phyloP scores from a whole-genome alignment of 2,329 filamentous ascomycete species.

The Fusarium temperatum region DNA sequence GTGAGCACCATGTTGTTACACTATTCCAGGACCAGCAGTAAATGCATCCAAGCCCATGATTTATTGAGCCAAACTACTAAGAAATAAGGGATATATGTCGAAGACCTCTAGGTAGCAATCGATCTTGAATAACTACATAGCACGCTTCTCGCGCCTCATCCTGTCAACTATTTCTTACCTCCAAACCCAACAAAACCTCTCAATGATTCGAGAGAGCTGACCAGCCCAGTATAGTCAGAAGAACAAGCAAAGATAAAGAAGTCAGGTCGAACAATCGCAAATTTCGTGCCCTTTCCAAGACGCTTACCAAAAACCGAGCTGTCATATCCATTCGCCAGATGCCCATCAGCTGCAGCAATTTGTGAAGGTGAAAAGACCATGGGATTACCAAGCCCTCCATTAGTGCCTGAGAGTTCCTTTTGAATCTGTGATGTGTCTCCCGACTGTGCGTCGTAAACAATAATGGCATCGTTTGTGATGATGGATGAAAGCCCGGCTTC shows the following conservation, averaged over 20 bases:
- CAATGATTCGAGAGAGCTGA: neutral
- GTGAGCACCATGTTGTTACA: no score
- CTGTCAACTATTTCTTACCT: neutral
- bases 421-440: fast-evolving
- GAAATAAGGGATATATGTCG: fast-evolving
- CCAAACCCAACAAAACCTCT: neutral
- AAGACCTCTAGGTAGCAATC: neutral
- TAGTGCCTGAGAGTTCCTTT: fast-evolving
- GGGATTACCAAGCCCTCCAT: neutral
- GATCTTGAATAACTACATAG: fast-evolving
- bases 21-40: fast-evolving
- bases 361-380: neutral
- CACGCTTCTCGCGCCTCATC: fast-evolving
- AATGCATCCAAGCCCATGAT: fast-evolving
- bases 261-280: neutral
- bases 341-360: fast-evolving
- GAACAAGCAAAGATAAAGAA: neutral
- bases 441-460: neutral
- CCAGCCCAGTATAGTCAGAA: neutral
- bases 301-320: neutral
- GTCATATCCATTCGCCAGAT: neutral
- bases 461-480: fast-evolving
- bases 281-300: neutral
- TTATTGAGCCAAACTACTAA: fast-evolving
- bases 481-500: neutral